phyloP scores from a whole-genome alignment of 306 rosid genomes.

The Fragaria ananassa region DNA sequence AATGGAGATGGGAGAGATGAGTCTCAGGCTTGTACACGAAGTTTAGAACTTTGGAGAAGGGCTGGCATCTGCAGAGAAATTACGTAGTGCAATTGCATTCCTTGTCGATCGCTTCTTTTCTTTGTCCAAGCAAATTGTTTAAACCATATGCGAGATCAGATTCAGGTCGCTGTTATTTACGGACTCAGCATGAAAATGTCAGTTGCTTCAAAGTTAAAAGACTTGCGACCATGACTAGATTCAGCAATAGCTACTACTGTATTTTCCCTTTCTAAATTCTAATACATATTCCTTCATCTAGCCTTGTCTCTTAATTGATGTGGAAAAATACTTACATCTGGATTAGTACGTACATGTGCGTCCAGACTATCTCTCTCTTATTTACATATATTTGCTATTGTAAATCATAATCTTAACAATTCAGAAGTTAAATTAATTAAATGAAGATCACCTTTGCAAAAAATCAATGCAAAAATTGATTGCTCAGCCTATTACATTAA shows the following conservation, averaged over 20 bases:
- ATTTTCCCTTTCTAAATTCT: background rate
- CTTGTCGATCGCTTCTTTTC: background rate
- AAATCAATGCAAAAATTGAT: no score
- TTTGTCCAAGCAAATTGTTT: background rate
- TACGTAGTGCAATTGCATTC: background rate
- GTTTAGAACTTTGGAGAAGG: background rate
- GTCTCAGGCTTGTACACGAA: background rate
- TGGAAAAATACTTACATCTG: no score
- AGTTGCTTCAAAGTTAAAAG: background rate
- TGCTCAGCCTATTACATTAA: no score
- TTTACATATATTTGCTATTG: no score
- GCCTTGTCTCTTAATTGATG: background rate
- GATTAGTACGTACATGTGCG: no score
- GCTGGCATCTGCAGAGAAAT: background rate
- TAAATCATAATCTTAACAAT: no score
- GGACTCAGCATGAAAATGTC: background rate
- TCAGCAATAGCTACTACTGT: background rate
- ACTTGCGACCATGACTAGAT: slow-evolving; percentile 1
- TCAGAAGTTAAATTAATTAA: no score
- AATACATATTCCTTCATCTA: background rate
- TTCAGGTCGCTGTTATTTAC: background rate
- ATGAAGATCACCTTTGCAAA: no score
- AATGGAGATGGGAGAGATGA: background rate
- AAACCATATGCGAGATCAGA: background rate
- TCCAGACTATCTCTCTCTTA: no score